Evolutionary conservation across 2,329 filamentous ascomycete species (phyloP), one percentile per base, ranked within the genome.

Genomic region (Aspergillus candidus): DNA sequence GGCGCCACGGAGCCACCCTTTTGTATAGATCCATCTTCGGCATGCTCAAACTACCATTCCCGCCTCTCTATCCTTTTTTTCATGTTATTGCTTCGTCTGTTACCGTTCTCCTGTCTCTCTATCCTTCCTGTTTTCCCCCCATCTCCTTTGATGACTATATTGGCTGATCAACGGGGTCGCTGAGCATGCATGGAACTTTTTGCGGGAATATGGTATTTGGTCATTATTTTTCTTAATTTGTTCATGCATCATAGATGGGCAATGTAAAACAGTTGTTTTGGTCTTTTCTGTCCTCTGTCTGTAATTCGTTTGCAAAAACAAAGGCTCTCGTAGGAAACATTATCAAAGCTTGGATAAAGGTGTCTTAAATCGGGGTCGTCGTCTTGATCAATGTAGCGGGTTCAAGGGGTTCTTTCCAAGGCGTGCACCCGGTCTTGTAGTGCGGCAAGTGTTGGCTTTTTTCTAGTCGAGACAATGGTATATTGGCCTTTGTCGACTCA

Each of bases 1-100:
- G 63, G 62, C 65, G 61, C 63, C 56, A 57, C 58, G 62, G 62
- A 61, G 60, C 54, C 55, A 54, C 50, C 22, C 46, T 56, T 56
- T 59, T 67, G 65, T 67, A 67, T 67, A 67, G 65, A 66, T 60
- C 54, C 60, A 53, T 57, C 49, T 57, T 56, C 49, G 49, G 22
- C 22, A 27, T 27, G 22, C 22, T 27, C 22, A 27, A 8, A 51
- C 50, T 60, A 43, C 47, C 41, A 39, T 50, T 40, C 40, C 46
- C 49, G 46, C 35, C 40, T 35, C 51, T 49, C 43, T 51, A 46
- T 31, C 45, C 40, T 43, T 50, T 43, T 50, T 53, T 49, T 51
- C 48, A 51, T 52, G 54, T 48, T 50, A 51, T 57, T 48, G 46
- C 49, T 49, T 56, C 50, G 48, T 53, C 52, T 57, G 51, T 53